Evolutionary conservation across 2,329 filamentous ascomycete species (phyloP).

Genomic region (Aureobasidium namibiae): DNA sequence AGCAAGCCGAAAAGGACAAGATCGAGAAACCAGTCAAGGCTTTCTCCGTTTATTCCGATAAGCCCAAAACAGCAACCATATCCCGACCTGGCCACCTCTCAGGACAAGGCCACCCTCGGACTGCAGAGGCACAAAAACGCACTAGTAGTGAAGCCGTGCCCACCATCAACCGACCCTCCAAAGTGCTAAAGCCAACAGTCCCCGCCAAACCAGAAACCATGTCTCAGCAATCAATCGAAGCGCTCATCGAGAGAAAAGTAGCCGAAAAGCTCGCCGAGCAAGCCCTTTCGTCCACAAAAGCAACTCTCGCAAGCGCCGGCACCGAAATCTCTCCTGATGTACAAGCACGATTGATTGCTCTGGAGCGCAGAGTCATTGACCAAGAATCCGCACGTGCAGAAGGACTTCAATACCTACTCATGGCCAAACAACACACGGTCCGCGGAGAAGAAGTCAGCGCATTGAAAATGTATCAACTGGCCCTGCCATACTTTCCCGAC

Average conservation of each 20-base stretch:
- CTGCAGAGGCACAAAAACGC: conserved; percentile 36
- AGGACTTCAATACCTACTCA: conserved; percentile 76
- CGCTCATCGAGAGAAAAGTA: conserved; percentile 86
- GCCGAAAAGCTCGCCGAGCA: conserved; percentile 80
- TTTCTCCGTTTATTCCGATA: conserved; percentile 82
- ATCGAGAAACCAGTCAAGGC: conserved; percentile 67
- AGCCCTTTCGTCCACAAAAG: too few relatives aligned
- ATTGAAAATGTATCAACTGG: conserved; percentile 77
- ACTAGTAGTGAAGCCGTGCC: conserved; percentile 30
- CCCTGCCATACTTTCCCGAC: conserved; percentile 74
- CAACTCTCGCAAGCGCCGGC: conserved; percentile 35
- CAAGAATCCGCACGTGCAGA: conserved; percentile 68
- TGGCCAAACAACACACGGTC: conserved; percentile 84
- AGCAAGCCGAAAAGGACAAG: conserved; percentile 43
- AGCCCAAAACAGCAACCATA: conserved; percentile 39
- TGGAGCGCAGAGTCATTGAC: conserved; percentile 76
- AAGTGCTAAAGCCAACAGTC: conserved; percentile 30
- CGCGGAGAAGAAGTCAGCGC: conserved; percentile 70
- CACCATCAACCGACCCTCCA: conserved; percentile 31
- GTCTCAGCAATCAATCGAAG: conserved; percentile 67
- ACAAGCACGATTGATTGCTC: conserved; percentile 68
- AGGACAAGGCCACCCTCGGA: conserved; percentile 8
- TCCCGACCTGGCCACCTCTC: conserved; percentile 8
- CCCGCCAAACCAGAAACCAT: conserved; percentile 24
- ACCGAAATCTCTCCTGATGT: conserved; percentile 62